A percentile compares a stretch with the other conserved stretches of the same genome.
These are phyloP conservation scores for Verticillium klebahnii DNA, from an alignment of 2,329 filamentous ascomycete species.

Conservation along the genomic window DNA sequence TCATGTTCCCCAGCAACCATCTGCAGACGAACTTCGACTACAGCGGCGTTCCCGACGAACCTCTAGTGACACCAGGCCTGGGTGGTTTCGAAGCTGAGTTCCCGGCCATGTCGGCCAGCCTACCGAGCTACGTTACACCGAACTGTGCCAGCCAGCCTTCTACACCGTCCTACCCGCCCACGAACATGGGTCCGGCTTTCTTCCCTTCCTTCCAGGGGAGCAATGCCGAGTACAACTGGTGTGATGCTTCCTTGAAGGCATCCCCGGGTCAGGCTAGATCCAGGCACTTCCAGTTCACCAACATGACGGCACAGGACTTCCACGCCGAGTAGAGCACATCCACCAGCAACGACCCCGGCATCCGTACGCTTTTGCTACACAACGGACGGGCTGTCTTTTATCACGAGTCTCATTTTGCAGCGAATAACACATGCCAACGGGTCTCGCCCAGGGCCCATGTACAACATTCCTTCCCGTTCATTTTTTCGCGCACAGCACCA, in stretches of 20 bases:
- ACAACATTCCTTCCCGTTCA: conserved; percentile 10
- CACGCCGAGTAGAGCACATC: conserved; percentile 6
- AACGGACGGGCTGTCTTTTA: background rate
- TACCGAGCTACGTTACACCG: conserved; percentile 42
- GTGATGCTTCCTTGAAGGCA: conserved; percentile 32
- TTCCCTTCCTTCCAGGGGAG: conserved; percentile 26
- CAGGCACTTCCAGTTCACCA: conserved; percentile 28
- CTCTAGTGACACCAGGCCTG: conserved; percentile 42
- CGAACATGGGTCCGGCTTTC: conserved; percentile 36
- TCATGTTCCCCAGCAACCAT: conserved; percentile 29
- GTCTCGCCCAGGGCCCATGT: background rate
- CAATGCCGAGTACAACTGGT: conserved; percentile 48
- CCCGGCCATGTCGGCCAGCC: conserved; percentile 24
- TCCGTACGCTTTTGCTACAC: background rate
- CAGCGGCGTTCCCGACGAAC: conserved; percentile 37
- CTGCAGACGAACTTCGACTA: conserved; percentile 26
- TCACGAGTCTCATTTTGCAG: background rate
- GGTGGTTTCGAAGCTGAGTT: conserved; percentile 41
- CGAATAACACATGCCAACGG: background rate
- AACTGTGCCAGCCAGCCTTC: conserved; percentile 39
- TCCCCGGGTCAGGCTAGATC: conserved; percentile 23
- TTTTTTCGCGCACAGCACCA: conserved; percentile 4
- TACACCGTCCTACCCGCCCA: conserved; percentile 39
- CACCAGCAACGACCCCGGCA: background rate
- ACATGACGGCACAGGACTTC: conserved; percentile 24